Percentiles rank a stretch among this genome's conserved stretches.
These are phyloP conservation scores for Aspergillus luchuensis DNA, from an alignment of 2,329 filamentous ascomycete species.

Conservation along the genomic window DNA sequence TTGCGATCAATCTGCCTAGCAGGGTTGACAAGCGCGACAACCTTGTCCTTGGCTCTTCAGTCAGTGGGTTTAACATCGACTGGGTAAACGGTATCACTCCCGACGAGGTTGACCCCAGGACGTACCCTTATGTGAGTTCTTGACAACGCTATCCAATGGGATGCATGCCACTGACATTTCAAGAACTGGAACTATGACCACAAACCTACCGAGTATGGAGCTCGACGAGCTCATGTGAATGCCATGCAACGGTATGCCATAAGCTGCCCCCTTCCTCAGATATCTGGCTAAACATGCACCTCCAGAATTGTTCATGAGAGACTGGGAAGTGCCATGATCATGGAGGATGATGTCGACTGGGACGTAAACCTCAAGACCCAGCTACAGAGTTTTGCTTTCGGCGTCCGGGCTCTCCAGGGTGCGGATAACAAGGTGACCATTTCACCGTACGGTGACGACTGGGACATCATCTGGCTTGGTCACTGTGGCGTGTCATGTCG, in stretches of 20 bases:
- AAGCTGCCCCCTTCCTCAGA: neutral
- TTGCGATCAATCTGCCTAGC: conserved; percentile 24
- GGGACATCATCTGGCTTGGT: conserved; percentile 30
- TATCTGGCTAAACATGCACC: neutral
- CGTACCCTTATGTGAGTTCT: conserved; percentile 23
- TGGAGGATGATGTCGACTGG: conserved; percentile 24
- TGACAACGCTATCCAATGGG: too few relatives aligned
- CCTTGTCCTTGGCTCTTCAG: conserved; percentile 23
- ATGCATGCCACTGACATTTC: neutral
- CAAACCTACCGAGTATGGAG: conserved; percentile 20
- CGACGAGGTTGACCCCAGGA: conserved; percentile 19
- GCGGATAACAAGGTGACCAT: neutral
- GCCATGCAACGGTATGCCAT: conserved; percentile 20
- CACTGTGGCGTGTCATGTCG: conserved; percentile 28
- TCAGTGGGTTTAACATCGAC: conserved; percentile 22
- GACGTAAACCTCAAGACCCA: conserved; percentile 19
- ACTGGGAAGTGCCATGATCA: conserved; percentile 20
- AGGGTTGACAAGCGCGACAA: conserved; percentile 27
- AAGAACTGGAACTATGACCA: conserved; percentile 28
- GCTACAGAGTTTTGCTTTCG: conserved; percentile 16
- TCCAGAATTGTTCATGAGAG: conserved; percentile 18
- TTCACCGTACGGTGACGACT: conserved; percentile 20
- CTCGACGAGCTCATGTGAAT: conserved; percentile 26
- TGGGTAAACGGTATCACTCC: conserved; percentile 21
- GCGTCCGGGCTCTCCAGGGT: conserved; percentile 12